Base-by-base conservation (phyloP, 2,329 filamentous ascomycete genomes). In the Aspergillus luchuensis region DNA sequence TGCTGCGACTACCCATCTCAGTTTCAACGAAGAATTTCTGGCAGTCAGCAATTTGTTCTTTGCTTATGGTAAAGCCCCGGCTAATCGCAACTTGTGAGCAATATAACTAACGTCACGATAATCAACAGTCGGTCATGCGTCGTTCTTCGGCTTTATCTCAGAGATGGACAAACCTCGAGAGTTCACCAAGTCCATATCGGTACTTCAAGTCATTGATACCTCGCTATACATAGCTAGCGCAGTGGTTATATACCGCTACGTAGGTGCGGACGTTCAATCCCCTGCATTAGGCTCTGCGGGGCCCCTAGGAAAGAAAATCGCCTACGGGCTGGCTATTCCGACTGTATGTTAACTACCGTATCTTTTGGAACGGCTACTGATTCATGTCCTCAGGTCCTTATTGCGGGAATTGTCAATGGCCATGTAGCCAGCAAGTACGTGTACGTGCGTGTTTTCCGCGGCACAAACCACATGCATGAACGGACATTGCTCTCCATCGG, bases 371-470 rank as follows among this genome's bases (percentile, higher is more conserved):
- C 8, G 3, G 8, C n/a, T 39, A 57, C 19, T n/a, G 0, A 28
- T 11, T 57, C 3, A 45, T 5, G 1, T n/a, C 8, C 8, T 13
- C 39, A 76, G 73, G 90, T 90, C 58, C 79, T 91, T 30, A 84
- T 91, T 51, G 87, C 88, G 0, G 89, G 88, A 49, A 87, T 90
- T 11, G 87, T 91, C 58, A 86, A 89, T 67, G 87, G 84, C 4
- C 85, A 88, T 58, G 86, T 91, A 1, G 86, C 85, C 1, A 82
- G 81, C 48, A 89, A 89, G 69, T 88, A 88, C 64, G 79, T 90
- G 55, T 91, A 89, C 69, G 79, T 85, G 2, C 83, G 88, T 21
- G 71, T 88, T 5, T 90, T 89, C 78, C 79, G 81, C 36, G 82
- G 84, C 62, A 86, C 84, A 6, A 80, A 84, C 66, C 80, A 83